Evolutionary conservation across 1,284 basidiomycete genomes (phyloP), one percentile per base, ranked within the genome.

Genomic region (Thecaphora frezii): DNA sequence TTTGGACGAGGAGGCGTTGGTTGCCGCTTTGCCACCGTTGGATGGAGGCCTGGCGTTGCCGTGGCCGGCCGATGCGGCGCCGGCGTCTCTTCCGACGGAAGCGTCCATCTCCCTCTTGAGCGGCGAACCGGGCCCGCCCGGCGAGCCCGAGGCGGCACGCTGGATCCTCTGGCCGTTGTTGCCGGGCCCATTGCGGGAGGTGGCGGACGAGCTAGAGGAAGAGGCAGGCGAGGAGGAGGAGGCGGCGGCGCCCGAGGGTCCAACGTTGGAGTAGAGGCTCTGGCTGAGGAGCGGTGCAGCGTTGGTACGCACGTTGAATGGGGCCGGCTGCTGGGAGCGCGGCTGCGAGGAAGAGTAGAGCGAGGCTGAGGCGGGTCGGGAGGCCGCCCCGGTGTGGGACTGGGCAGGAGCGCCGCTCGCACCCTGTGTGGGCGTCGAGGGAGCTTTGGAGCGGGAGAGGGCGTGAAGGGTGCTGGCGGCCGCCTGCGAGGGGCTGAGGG

Each of bases 211-310:
- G 39, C n/a, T n/a, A 44, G 24, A 13, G 23, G 40, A 45, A 21
- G 61, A 48, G 0, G 65, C n/a, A 5, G 49, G 19, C 3, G 59
- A 56, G 1, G 49, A 45, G 2, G 37, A 23, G 2, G 48, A 43
- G 18, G 49, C 28, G n/a, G 65, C 25, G 1, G 54, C 22, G 8
- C 33, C 33, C 5, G 33, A 36, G 7, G 33, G 33, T 3, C 33
- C 33, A 16, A 36, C 33, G 36, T 51, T 60, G 9, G 63, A 66
- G 39, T 66, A 66, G 21, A 66, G 38, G 42, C 63, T 66, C 44
- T 58, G 63, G 22, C 52, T 59, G 24, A 65, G 36, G 37, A 56
- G 49, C 14, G 62, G 46, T 30, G 55, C 36, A 5, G 44, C 26
- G n/a, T 33, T 58, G 30, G 53, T 23, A 8, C 58, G 54, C 14